Evolutionary conservation across 805 yeast species (phyloP).

Genomic region (Myxozyma geophila): DNA sequence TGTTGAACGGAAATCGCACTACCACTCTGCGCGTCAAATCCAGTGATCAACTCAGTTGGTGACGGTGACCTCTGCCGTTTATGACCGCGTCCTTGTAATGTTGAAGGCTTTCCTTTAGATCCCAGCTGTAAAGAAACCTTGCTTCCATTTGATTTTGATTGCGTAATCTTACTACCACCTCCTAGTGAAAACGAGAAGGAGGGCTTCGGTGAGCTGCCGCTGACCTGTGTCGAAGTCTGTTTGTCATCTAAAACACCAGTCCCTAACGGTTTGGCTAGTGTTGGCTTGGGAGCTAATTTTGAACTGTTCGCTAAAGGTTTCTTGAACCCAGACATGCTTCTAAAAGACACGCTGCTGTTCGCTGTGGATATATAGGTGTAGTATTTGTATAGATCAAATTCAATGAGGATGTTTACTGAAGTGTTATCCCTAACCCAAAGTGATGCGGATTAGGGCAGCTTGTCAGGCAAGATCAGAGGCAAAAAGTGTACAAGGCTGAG

Average conservation of each 20-base stretch:
- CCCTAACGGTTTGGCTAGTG: background rate
- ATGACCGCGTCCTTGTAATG: constrained; percentile 18
- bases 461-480: background rate
- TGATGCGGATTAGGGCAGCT: background rate
- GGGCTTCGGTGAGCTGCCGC: constrained; percentile 8
- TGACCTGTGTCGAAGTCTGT: background rate
- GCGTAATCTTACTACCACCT: constrained; percentile 9
- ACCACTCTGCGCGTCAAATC: constrained; percentile 27
- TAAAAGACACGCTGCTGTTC: background rate
- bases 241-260: background rate
- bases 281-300: background rate
- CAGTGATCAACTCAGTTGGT: constrained; percentile 26
- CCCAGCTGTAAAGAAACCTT: constrained; percentile 15
- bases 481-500: background rate
- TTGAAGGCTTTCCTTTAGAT: constrained; percentile 1
- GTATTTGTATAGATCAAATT: background rate
- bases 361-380: background rate
- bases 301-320: background rate
- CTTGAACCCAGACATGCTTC: constrained; percentile 8
- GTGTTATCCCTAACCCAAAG: constrained; percentile 6
- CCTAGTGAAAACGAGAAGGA: constrained; percentile 30
- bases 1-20: constrained; percentile 1
- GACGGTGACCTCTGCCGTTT: constrained; percentile 28
- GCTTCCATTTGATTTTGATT: constrained; percentile 7
- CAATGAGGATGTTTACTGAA: background rate